Evolutionary conservation across 768 basidiomycete genomes (phyloP).

Genomic region (Kwoniella bestiolae): DNA sequence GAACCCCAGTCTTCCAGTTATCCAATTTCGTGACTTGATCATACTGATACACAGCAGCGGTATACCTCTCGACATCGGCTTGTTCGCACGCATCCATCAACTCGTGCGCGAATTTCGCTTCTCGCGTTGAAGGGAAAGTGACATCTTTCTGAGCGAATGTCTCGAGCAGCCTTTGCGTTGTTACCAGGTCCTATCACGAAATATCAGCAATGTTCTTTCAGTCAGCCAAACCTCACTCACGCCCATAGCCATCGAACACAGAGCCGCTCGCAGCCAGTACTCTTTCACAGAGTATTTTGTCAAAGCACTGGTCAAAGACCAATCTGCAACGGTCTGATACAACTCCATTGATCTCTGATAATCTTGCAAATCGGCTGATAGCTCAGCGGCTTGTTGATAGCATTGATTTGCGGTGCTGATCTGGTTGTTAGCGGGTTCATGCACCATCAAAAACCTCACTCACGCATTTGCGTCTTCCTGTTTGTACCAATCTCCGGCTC

Average conservation of each 20-base stretch:
- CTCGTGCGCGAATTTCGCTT: constrained; percentile 81
- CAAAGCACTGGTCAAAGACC: constrained; percentile 75
- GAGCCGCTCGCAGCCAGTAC: constrained; percentile 83
- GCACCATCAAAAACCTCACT: constrained; percentile 50
- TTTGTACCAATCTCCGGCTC: constrained; percentile 96
- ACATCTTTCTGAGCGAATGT: constrained; percentile 81
- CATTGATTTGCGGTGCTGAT: constrained; percentile 89
- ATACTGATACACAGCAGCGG: constrained; percentile 83
- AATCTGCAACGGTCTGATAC: constrained; percentile 87
- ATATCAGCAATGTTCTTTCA: neutral
- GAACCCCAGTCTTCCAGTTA: constrained; percentile 90
- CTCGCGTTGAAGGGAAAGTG: constrained; percentile 83
- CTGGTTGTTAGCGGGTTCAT: neutral
- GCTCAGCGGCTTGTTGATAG: constrained; percentile 94
- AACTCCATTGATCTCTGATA: constrained; percentile 81
- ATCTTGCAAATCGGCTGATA: constrained; percentile 85
- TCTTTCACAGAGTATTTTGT: constrained; percentile 99
- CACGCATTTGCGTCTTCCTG: constrained; percentile 96
- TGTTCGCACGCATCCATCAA: constrained; percentile 77
- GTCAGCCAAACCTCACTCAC: constrained; percentile 61
- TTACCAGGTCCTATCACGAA: constrained; percentile 73
- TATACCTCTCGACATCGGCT: constrained; percentile 75
- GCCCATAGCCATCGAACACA: constrained; percentile 85
- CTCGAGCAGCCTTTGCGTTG: constrained; percentile 75
- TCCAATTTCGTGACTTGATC: constrained; percentile 92